These are phyloP conservation scores for Aspergillus bridgeri DNA, from an alignment of 495 filamentous ascomycete genomes.

Conservation along the genomic window DNA sequence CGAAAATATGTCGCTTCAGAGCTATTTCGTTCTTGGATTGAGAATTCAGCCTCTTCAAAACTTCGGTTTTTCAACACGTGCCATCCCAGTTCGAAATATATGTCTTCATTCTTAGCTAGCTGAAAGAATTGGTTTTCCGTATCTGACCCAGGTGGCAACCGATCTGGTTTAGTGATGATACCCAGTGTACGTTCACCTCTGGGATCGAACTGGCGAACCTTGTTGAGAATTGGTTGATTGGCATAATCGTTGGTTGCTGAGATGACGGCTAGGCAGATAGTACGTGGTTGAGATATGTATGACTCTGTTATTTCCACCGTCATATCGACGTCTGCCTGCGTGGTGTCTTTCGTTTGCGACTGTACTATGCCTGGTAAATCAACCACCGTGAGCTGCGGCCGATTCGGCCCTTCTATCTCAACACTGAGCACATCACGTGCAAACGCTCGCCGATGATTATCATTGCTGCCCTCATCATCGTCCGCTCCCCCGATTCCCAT, in stretches of 20 bases:
- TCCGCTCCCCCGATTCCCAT: background rate
- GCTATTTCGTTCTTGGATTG: constrained; percentile 13
- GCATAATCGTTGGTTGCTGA: background rate
- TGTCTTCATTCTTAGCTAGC: too few relatives aligned
- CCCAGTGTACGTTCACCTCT: too few relatives aligned
- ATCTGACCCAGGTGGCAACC: too few relatives aligned
- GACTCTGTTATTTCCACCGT: background rate
- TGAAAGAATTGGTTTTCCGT: too few relatives aligned
- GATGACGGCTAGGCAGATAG: background rate
- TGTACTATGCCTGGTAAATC: background rate
- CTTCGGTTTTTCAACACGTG: constrained; percentile 24
- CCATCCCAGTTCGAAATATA: too few relatives aligned
- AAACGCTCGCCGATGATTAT: background rate
- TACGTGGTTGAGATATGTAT: constrained; percentile 1
- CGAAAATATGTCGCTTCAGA: constrained; percentile 13
- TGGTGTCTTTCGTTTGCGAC: background rate
- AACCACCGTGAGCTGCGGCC: constrained; percentile 1
- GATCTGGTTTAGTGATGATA: too few relatives aligned
- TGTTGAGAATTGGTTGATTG: background rate
- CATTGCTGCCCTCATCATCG: too few relatives aligned
- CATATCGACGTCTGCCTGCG: background rate
- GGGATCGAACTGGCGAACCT: too few relatives aligned
- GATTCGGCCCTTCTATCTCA: background rate
- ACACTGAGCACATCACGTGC: background rate
- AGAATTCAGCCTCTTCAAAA: background rate